These are phyloP conservation scores for Apiotrichum mycotoxinovorans DNA, from an alignment of 1,284 basidiomycete genomes.

Conservation along the genomic window DNA sequence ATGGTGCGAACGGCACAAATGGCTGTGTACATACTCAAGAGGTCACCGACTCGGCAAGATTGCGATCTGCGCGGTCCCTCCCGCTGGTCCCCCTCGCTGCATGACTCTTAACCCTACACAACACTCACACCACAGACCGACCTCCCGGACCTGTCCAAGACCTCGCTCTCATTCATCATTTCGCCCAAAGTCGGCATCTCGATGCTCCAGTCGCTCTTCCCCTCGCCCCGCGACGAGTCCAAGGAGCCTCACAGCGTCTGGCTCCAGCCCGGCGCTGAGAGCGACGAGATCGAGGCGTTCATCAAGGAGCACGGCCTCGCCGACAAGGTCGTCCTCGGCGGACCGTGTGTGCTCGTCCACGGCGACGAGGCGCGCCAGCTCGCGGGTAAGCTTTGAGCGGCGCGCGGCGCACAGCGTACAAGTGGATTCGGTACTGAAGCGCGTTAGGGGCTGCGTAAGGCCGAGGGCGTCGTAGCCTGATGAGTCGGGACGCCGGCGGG, in stretches of 20 bases:
- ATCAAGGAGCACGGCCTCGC: slow-evolving; percentile 58
- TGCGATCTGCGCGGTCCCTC: too few species aligned
- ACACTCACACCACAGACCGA: too few species aligned
- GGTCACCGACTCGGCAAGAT: too few species aligned
- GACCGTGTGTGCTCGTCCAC: slow-evolving; percentile 67
- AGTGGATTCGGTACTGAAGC: neutral
- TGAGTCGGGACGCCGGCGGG: too few species aligned
- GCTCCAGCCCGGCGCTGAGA: slow-evolving; percentile 80
- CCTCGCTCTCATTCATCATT: slow-evolving; percentile 75
- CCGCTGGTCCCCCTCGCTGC: too few species aligned
- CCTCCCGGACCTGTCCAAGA: slow-evolving; percentile 62
- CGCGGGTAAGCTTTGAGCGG: slow-evolving; percentile 18
- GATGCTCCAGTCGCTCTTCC: slow-evolving; percentile 51
- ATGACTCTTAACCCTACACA: too few species aligned
- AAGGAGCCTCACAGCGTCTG: slow-evolving; percentile 66
- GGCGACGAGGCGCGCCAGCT: slow-evolving; percentile 55
- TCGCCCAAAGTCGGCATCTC: slow-evolving; percentile 58
- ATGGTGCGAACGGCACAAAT: too few species aligned
- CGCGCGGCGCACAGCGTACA: too few species aligned
- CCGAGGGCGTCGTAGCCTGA: too few species aligned
- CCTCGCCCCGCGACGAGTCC: slow-evolving; percentile 59
- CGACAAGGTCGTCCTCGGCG: slow-evolving; percentile 66
- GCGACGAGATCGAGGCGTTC: slow-evolving; percentile 56
- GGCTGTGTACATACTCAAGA: too few species aligned
- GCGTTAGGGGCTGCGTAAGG: too few species aligned